Conservation (phyloP, 129 eudicot species). For the Centaurea solstitialis region DNA sequence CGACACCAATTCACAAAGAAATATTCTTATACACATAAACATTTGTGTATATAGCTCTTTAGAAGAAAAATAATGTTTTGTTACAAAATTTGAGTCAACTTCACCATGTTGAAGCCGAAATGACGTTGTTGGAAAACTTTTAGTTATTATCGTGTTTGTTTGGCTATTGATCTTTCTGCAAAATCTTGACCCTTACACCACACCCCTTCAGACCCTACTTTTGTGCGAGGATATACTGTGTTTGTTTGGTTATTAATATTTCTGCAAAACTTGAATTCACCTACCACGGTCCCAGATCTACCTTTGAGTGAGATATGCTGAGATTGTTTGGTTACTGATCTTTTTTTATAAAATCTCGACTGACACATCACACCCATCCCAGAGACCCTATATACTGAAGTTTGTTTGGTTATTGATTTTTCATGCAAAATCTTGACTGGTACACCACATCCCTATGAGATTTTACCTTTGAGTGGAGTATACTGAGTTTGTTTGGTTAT, state of each 20-base stretch:
- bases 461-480: background rate
- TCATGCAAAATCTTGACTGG: conserved; percentile 9
- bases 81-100: background rate
- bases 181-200: too few species aligned
- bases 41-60: background rate
- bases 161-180: too few species aligned
- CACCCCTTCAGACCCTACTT: too few species aligned
- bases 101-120: background rate
- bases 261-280: too few species aligned
- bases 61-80: background rate
- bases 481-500: background rate
- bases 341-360: background rate
- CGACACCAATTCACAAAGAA: background rate
- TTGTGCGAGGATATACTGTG: too few species aligned
- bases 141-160: too few species aligned
- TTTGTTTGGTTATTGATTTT: background rate
- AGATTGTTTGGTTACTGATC: background rate
- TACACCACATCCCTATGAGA: background rate
- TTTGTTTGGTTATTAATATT: too few species aligned
- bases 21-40: background rate
- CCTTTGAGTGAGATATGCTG: too few species aligned
- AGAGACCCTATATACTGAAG: background rate
- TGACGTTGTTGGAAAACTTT: background rate
- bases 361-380: background rate
- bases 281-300: too few species aligned